A percentile compares a stretch with the other conserved stretches of the same genome.
Conservation (phyloP, 306 rosid species). For the Cicer bijugum region DNA sequence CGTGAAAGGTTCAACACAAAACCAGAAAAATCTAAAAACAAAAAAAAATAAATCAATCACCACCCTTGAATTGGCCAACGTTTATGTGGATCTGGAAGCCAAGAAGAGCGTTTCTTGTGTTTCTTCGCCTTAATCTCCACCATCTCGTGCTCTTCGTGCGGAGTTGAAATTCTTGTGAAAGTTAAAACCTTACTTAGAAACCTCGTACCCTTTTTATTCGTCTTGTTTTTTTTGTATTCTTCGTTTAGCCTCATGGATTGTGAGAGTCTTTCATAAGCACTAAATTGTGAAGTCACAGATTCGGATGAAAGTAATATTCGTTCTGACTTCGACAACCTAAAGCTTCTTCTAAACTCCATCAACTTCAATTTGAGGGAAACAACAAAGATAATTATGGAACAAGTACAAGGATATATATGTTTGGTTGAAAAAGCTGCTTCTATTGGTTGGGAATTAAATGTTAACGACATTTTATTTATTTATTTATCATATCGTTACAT, state of each 20-base stretch:
- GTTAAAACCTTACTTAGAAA: constrained; percentile 48
- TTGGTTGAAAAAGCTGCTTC: not conserved
- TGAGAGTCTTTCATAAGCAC: constrained; percentile 58
- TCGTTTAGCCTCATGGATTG: constrained; percentile 42
- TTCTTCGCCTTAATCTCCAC: constrained; percentile 31
- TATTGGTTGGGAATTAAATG: not conserved
- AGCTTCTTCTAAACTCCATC: constrained; percentile 50
- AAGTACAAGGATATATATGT: not conserved
- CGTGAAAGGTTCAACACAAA: not conserved
- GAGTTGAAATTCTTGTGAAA: constrained; percentile 37
- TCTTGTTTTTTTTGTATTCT: constrained; percentile 38
- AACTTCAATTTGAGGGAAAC: not conserved
- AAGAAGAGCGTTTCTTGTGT: constrained; percentile 58
- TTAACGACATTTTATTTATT: not conserved
- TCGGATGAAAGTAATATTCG: constrained; percentile 43
- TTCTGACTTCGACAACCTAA: constrained; percentile 44
- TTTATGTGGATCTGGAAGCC: constrained; percentile 63
- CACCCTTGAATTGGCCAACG: constrained; percentile 77
- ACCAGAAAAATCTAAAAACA: not conserved
- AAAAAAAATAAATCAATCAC: constrained; percentile 37
- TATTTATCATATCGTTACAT: no score
- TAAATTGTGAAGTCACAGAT: constrained; percentile 44
- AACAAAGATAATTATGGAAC: not conserved
- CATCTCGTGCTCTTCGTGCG: not conserved
- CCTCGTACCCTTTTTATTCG: constrained; percentile 40